These are phyloP conservation scores for Friedmanniomyces endolithicus DNA, from an alignment of 495 filamentous ascomycete species.

Conservation along the genomic window DNA sequence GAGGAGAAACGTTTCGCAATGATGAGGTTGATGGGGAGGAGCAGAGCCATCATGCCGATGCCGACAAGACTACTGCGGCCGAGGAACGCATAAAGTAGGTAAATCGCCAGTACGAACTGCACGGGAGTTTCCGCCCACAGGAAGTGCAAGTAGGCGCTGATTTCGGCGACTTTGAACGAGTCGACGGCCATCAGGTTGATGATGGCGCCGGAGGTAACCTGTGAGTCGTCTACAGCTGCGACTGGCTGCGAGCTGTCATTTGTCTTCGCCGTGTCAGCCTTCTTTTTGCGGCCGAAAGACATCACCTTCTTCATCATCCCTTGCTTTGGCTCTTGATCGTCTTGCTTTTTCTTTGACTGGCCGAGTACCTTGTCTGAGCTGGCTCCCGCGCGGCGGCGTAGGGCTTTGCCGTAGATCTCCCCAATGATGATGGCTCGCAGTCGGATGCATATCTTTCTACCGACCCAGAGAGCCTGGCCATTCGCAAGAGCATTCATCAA, in stretches of 20 bases:
- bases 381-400: slow-evolving; percentile 80
- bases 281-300: slow-evolving; percentile 49
- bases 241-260: slow-evolving; percentile 25
- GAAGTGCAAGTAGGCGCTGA: slow-evolving; percentile 85
- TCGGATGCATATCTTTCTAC: slow-evolving; percentile 84
- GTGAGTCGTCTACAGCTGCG: slow-evolving; percentile 37
- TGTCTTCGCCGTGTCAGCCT: slow-evolving; percentile 31
- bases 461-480: slow-evolving; percentile 84
- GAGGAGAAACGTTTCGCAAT: slow-evolving; percentile 73
- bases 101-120: slow-evolving; percentile 61
- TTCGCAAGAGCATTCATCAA: slow-evolving; percentile 64
- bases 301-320: slow-evolving; percentile 39
- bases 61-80: slow-evolving; percentile 90
- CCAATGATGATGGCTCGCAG: slow-evolving; percentile 91
- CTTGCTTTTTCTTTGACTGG: slow-evolving; percentile 33
- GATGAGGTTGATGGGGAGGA: slow-evolving; percentile 77
- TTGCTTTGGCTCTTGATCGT: slow-evolving; percentile 26
- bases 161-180: slow-evolving; percentile 94
- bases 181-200: slow-evolving; percentile 99
- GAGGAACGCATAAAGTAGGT: slow-evolving; percentile 75
- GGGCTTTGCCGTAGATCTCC: slow-evolving; percentile 92
- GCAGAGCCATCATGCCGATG: slow-evolving; percentile 77
- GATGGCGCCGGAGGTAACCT: slow-evolving; percentile 87
- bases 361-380: slow-evolving; percentile 58
- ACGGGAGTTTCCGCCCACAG: slow-evolving; percentile 75